Evolutionary conservation across 805 yeast species (phyloP).

Genomic region (Henningerozyma blattae): DNA sequence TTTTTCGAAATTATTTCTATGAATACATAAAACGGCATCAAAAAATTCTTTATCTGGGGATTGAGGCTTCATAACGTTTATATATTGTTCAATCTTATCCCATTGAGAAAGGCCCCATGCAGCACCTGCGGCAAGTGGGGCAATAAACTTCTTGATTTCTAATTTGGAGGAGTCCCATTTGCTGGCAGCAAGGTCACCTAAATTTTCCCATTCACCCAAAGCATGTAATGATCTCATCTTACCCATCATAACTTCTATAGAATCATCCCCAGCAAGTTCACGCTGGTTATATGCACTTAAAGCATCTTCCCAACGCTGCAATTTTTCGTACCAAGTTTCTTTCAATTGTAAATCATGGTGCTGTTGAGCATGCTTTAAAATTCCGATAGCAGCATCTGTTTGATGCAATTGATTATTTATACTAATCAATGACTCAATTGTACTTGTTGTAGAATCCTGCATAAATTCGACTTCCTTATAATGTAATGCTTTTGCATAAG

Average conservation of each 20-base stretch:
- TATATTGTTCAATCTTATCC: constrained; percentile 91
- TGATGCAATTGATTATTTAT: constrained; percentile 93
- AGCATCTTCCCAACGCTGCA: constrained; percentile 98
- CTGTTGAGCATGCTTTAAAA: constrained; percentile 84
- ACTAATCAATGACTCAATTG: constrained; percentile 82
- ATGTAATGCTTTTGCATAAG: constrained; percentile 93
- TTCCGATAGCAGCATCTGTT: constrained; percentile 96
- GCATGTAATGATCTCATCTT: constrained; percentile 97
- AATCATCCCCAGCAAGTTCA: constrained; percentile 41
- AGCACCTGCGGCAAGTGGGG: constrained; percentile 97
- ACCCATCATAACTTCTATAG: constrained; percentile 89
- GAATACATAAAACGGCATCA: constrained; percentile 78
- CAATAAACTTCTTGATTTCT: constrained; percentile 71
- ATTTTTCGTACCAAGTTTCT: constrained; percentile 95
- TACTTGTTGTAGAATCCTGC: constrained; percentile 83
- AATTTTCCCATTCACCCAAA: constrained; percentile 95
- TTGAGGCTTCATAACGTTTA: constrained; percentile 77
- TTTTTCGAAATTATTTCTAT: constrained; percentile 72
- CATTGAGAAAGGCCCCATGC: constrained; percentile 97
- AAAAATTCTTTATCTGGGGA: constrained; percentile 94
- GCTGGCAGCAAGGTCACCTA: constrained; percentile 72
- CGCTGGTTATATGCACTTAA: constrained; percentile 77
- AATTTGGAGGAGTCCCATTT: constrained; percentile 71
- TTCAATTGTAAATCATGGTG: constrained; percentile 84
- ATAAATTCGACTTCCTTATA: constrained; percentile 92